These are phyloP conservation scores for Claviceps arundinis DNA, from an alignment of 2,329 filamentous ascomycete species.

Conservation along the genomic window DNA sequence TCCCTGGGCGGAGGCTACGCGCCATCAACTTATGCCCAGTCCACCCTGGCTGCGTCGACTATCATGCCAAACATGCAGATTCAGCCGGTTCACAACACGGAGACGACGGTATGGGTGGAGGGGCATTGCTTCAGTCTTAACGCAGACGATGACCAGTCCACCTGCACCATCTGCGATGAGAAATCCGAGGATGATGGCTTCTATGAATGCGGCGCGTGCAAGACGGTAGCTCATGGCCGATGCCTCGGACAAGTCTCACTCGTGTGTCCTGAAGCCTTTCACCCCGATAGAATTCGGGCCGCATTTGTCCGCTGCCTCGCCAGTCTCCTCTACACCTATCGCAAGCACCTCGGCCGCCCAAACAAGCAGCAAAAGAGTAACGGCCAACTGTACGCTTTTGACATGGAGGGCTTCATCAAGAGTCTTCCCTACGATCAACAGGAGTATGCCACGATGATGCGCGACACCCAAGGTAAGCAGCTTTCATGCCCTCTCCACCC, in stretches of 20 bases:
- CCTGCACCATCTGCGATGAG: conserved; percentile 66
- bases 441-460: conserved; percentile 50
- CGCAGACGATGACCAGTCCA: conserved; percentile 41
- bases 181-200: conserved; percentile 58
- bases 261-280: conserved; percentile 51
- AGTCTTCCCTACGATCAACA: conserved; percentile 53
- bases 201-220: conserved; percentile 59
- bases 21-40: conserved; percentile 72
- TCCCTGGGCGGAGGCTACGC: conserved; percentile 61
- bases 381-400: conserved; percentile 49
- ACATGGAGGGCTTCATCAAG: conserved; percentile 51
- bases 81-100: conserved; percentile 65
- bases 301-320: conserved; percentile 53
- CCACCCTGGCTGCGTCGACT: conserved; percentile 73
- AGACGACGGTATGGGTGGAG: conserved; percentile 72
- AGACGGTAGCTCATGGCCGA: conserved; percentile 40
- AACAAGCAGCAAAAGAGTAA: conserved; percentile 46
- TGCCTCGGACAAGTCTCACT: conserved; percentile 50
- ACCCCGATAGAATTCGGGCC: conserved; percentile 46
- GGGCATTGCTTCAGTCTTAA: conserved; percentile 67
- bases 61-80: conserved; percentile 77
- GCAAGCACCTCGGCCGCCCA: conserved; percentile 48
- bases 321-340: conserved; percentile 53
- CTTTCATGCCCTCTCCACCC: too few relatives aligned
- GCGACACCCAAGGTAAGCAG: conserved; percentile 49